Percentiles rank a stretch among this genome's conserved stretches.
Evolutionary conservation across 345 rosid species (phyloP).

Genomic region (Ricinus communis): DNA sequence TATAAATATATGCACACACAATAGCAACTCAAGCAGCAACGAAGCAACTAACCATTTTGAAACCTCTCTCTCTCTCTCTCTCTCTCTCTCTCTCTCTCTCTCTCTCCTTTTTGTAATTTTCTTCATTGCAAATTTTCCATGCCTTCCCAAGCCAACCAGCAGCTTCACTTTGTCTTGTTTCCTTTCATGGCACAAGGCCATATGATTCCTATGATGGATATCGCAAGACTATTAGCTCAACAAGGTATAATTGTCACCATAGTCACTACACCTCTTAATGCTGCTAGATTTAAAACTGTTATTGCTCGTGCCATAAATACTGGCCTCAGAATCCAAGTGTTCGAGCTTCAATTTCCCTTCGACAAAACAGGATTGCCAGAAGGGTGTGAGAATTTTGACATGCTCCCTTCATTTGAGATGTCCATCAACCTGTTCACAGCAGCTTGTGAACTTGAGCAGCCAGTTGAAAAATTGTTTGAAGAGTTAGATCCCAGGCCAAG

Average conservation of each 20-base stretch:
- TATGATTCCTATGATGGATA: slow-evolving; percentile 13
- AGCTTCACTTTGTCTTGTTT: slow-evolving; percentile 11
- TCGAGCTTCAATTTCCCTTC: not conserved
- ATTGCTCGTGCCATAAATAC: not conserved
- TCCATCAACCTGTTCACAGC: not conserved
- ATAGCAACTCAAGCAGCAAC: not conserved
- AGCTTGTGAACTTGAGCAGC: slow-evolving; percentile 6
- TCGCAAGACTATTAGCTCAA: slow-evolving; percentile 12
- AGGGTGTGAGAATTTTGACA: slow-evolving; percentile 9
- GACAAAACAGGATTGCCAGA: not conserved
- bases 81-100: too few species aligned
- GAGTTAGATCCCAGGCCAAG: slow-evolving; percentile 35
- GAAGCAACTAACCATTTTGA: too few species aligned
- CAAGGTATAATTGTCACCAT: not conserved
- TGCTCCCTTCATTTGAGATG: not conserved
- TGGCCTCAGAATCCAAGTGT: slow-evolving; percentile 4
- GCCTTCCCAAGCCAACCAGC: not conserved
- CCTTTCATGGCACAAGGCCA: slow-evolving; percentile 12
- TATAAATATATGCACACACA: slow-evolving; percentile 5
- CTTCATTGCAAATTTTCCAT: not conserved
- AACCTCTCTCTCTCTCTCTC: too few species aligned
- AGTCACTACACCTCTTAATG: slow-evolving; percentile 11
- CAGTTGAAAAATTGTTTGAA: not conserved
- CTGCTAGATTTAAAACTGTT: not conserved
- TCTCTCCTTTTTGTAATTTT: not conserved